Percentiles rank a stretch among this genome's conserved stretches.
phyloP scores from a whole-genome alignment of 768 basidiomycete genomes.

The Hericium alpestre region DNA sequence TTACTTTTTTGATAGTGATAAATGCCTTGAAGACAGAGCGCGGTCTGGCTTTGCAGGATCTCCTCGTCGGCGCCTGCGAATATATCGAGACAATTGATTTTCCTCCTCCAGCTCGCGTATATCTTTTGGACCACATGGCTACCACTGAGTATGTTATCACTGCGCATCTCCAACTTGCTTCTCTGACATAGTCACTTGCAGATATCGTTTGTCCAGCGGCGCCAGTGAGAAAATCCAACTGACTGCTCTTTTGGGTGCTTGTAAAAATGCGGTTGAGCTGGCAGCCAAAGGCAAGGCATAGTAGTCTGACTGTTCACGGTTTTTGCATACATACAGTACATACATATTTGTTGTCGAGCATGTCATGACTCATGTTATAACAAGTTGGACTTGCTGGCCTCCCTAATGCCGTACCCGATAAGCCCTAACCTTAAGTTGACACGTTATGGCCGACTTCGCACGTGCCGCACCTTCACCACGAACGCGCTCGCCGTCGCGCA shows the following conservation, averaged over 20 bases:
- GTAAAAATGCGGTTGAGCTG: slow-evolving; percentile 86
- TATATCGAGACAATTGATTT: slow-evolving; percentile 81
- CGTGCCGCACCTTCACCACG: background rate
- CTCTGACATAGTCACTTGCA: slow-evolving; percentile 20
- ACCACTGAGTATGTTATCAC: slow-evolving; percentile 71
- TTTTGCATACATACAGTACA: background rate
- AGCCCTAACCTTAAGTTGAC: background rate
- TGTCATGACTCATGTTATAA: background rate
- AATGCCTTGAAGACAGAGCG: slow-evolving; percentile 79
- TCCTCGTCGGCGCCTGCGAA: slow-evolving; percentile 86
- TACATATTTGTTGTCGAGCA: background rate
- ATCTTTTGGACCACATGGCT: slow-evolving; percentile 87
- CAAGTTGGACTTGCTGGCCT: too few species aligned
- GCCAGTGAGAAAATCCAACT: slow-evolving; percentile 92
- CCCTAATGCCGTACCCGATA: background rate
- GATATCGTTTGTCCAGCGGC: slow-evolving; percentile 85
- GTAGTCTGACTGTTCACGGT: background rate
- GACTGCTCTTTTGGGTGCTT: slow-evolving; percentile 81
- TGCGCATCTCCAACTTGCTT: background rate
- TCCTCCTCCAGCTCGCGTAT: slow-evolving; percentile 77
- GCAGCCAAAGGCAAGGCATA: slow-evolving; percentile 31
- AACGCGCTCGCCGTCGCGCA: background rate
- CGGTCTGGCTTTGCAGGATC: slow-evolving; percentile 89
- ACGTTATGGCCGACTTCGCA: background rate
- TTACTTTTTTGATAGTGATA: slow-evolving; percentile 50